phyloP scores from a whole-genome alignment of 2,329 filamentous ascomycete species.

The Stenocarpella maydis region DNA sequence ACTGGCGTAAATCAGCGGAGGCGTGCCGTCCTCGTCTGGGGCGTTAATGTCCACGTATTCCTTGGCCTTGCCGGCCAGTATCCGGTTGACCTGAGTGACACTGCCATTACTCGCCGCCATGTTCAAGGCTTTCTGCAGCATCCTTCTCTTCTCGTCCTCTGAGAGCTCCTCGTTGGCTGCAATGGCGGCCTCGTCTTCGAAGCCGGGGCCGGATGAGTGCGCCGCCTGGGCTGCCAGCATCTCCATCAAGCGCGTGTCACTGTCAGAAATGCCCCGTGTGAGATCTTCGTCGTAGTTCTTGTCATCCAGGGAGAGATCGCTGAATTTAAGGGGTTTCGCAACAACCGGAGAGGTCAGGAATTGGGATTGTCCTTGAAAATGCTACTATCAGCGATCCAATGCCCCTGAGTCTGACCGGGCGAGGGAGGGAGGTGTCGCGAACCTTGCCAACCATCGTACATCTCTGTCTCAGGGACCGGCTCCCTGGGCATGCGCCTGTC shows the following conservation, averaged over 20 bases:
- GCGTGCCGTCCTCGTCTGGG: conserved; percentile 92
- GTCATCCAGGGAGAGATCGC: conserved; percentile 83
- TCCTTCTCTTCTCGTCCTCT: conserved; percentile 77
- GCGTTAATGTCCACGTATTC: conserved; percentile 84
- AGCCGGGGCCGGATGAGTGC: conserved; percentile 75
- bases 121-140: conserved; percentile 86
- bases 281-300: conserved; percentile 74
- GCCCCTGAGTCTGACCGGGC: background rate
- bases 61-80: conserved; percentile 78
- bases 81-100: conserved; percentile 77
- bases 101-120: conserved; percentile 98
- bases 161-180: conserved; percentile 77
- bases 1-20: conserved; percentile 96
- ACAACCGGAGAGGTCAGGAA: conserved; percentile 88
- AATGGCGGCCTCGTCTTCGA: conserved; percentile 83
- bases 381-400: conserved; percentile 12
- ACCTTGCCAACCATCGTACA: conserved; percentile 99
- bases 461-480: conserved; percentile 84
- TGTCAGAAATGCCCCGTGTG: conserved; percentile 70
- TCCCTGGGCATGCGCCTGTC: conserved; percentile 77
- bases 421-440: conserved; percentile 37
- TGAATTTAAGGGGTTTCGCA: conserved; percentile 84
- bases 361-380: conserved; percentile 82
- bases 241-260: conserved; percentile 88
- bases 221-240: conserved; percentile 97